Conservation (phyloP, 805 yeast species). For the Starmerella etchellsii region DNA sequence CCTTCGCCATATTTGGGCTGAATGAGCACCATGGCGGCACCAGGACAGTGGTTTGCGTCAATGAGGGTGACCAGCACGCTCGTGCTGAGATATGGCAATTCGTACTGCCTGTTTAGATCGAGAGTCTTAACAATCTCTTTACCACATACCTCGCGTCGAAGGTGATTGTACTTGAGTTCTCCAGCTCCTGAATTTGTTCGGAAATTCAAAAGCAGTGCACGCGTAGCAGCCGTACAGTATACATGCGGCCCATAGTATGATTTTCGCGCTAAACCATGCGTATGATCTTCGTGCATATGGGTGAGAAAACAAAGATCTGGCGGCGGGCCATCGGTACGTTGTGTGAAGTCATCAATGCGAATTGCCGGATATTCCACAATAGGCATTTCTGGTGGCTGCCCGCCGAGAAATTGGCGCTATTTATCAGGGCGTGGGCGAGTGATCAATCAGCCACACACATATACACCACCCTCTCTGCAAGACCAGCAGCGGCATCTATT, state of each 20-base stretch:
- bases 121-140: constrained; percentile 17
- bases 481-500: too few species aligned
- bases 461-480: too few species aligned
- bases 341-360: constrained; percentile 28
- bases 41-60: constrained; percentile 48
- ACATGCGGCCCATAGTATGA: constrained; percentile 32
- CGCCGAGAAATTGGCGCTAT: too few species aligned
- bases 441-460: too few species aligned
- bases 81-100: constrained; percentile 14
- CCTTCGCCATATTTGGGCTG: constrained; percentile 23
- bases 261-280: constrained; percentile 34
- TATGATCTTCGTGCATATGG: constrained; percentile 45
- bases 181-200: constrained; percentile 18
- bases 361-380: constrained; percentile 39
- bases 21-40: constrained; percentile 42
- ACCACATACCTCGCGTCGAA: constrained; percentile 19
- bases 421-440: too few species aligned
- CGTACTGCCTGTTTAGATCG: constrained; percentile 12
- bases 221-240: constrained; percentile 38
- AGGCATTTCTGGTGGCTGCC: too few species aligned
- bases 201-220: constrained; percentile 20
- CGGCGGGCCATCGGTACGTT: constrained; percentile 8
- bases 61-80: constrained; percentile 32
- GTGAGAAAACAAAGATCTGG: constrained; percentile 32
- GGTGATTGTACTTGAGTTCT: constrained; percentile 19